Percentiles rank a stretch among this genome's conserved stretches.
These are phyloP conservation scores for Ganoderma sp. DNA, from an alignment of 1,284 basidiomycete species.

Conservation along the genomic window DNA sequence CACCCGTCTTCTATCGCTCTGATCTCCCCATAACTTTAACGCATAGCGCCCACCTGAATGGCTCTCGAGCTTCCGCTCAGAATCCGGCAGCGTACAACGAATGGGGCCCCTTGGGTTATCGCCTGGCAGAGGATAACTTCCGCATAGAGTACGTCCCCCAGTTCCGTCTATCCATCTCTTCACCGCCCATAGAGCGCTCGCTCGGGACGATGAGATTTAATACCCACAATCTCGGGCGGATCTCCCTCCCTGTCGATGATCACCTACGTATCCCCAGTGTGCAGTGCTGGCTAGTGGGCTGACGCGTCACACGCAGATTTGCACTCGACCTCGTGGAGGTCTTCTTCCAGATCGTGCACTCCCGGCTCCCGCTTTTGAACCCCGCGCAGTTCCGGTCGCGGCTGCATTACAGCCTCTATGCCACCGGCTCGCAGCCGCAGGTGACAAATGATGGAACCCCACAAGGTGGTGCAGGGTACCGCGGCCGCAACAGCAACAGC, in stretches of 20 bases:
- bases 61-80: slow-evolving; percentile 11
- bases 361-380: slow-evolving; percentile 81
- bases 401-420: slow-evolving; percentile 56
- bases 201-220: background rate
- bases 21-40: slow-evolving; percentile 26
- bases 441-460: slow-evolving; percentile 21
- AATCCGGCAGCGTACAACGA: slow-evolving; percentile 39
- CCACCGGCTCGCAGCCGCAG: slow-evolving; percentile 35
- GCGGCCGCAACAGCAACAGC: slow-evolving; percentile 29
- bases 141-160: slow-evolving; percentile 72
- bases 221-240: background rate
- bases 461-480: slow-evolving; percentile 23
- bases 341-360: slow-evolving; percentile 88
- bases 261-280: background rate
- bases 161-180: slow-evolving; percentile 13
- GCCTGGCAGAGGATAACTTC: slow-evolving; percentile 72
- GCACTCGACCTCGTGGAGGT: slow-evolving; percentile 89
- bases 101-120: slow-evolving; percentile 75
- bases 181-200: background rate
- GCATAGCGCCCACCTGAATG: slow-evolving; percentile 14
- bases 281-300: slow-evolving; percentile 8
- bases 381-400: slow-evolving; percentile 75
- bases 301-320: slow-evolving; percentile 58
- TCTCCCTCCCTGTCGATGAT: background rate
- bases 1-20: slow-evolving; percentile 17